A percentile compares a stretch with the other conserved stretches of the same genome.
phyloP scores from a whole-genome alignment of 768 basidiomycete genomes.

The Psilocybe tampanensis region DNA sequence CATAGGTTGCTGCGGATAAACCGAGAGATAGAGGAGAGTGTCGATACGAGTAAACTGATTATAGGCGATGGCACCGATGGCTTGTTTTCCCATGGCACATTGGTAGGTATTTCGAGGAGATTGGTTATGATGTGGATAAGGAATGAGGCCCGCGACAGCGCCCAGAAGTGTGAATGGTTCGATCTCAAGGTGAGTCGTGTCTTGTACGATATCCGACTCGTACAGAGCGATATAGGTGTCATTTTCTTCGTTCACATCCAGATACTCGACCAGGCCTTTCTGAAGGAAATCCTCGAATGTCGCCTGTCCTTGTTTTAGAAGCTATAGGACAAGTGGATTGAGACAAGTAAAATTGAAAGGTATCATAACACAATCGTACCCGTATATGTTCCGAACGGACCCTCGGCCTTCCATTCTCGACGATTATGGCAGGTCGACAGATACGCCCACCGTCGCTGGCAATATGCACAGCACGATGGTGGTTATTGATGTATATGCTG shows the following conservation, averaged over 20 bases:
- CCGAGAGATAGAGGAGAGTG: slow-evolving; percentile 94
- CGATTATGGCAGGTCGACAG: slow-evolving; percentile 96
- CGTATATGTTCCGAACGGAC: slow-evolving; percentile 81
- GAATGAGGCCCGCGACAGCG: slow-evolving; percentile 97
- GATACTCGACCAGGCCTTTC: slow-evolving; percentile 93
- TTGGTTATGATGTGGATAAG: slow-evolving; percentile 99
- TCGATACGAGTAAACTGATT: slow-evolving; percentile 98
- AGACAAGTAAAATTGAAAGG: background rate
- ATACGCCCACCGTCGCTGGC: slow-evolving; percentile 97
- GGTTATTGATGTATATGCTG: slow-evolving; percentile 93
- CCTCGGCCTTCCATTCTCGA: slow-evolving; percentile 76
- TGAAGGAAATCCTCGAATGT: slow-evolving; percentile 94
- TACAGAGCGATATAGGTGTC: slow-evolving; percentile 96
- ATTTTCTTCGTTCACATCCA: slow-evolving; percentile 99
- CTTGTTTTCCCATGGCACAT: slow-evolving; percentile 99
- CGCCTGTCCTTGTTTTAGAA: slow-evolving; percentile 76
- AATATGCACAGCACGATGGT: slow-evolving; percentile 93
- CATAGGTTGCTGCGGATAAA: slow-evolving; percentile 99
- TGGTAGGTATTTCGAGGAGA: slow-evolving; percentile 99
- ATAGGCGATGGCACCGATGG: slow-evolving; percentile 97
- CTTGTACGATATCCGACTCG: slow-evolving; percentile 78
- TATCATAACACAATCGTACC: slow-evolving; percentile 43
- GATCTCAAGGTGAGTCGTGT: slow-evolving; percentile 96
- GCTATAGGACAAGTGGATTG: slow-evolving; percentile 37
- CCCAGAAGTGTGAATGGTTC: slow-evolving; percentile 98